phyloP scores from a whole-genome alignment of 768 basidiomycete genomes.

The Rhodosporidiobolus sp. region DNA sequence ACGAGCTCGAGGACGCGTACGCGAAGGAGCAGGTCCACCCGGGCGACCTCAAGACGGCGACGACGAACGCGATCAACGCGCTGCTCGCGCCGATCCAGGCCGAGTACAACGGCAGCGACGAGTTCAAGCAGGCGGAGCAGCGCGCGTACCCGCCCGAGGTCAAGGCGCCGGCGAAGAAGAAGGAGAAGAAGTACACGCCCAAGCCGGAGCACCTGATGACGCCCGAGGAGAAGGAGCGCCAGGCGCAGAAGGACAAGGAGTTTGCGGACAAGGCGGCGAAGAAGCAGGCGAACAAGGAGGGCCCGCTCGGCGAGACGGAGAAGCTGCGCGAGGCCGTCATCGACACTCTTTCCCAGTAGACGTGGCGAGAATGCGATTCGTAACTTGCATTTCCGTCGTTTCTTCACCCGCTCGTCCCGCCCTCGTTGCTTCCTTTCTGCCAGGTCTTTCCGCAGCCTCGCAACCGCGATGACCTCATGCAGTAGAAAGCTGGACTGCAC shows the following conservation, averaged over 20 bases:
- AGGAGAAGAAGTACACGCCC: conserved; percentile 52
- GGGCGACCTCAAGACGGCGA: conserved; percentile 77
- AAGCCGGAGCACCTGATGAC: conserved; percentile 41
- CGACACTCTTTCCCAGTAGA: conserved; percentile 13
- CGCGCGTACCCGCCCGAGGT: conserved; percentile 70
- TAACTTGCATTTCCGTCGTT: too few species aligned
- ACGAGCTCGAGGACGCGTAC: conserved; percentile 70
- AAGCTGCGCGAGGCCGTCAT: conserved; percentile 23
- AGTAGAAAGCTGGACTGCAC: too few species aligned
- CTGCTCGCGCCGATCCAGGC: conserved; percentile 77
- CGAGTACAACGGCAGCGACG: conserved; percentile 69
- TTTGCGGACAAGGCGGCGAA: conserved; percentile 16
- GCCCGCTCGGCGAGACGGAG: conserved; percentile 13
- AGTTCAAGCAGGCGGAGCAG: conserved; percentile 73
- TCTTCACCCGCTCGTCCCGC: too few species aligned
- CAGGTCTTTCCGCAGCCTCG: too few species aligned
- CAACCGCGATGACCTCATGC: too few species aligned
- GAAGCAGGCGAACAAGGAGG: background rate
- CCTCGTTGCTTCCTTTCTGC: too few species aligned
- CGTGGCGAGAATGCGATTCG: too few species aligned
- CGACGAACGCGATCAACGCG: conserved; percentile 67
- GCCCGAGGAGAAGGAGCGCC: conserved; percentile 31
- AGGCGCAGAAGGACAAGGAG: conserved; percentile 19
- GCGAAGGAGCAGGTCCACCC: conserved; percentile 76
- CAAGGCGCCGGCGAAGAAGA: conserved; percentile 55